Conservation (phyloP, 768 basidiomycete genomes). For the Pholiota microspora region DNA sequence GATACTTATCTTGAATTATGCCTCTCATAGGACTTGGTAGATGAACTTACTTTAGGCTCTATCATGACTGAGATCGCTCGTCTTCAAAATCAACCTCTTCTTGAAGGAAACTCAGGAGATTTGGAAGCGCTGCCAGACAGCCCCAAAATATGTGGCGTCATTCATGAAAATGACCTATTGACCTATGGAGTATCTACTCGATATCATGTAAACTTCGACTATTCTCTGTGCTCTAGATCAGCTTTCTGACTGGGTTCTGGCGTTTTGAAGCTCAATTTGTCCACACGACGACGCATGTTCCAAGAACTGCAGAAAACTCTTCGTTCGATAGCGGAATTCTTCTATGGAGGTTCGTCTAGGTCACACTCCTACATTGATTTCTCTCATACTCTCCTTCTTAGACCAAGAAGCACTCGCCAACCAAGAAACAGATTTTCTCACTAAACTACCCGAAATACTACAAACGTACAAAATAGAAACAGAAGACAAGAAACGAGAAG, state of each 20-base stretch:
- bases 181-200: constrained; percentile 14
- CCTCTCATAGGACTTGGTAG: constrained; percentile 7
- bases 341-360: constrained; percentile 18
- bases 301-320: constrained; percentile 22
- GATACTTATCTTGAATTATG: no score
- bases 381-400: neutral
- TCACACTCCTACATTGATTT: neutral
- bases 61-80: constrained; percentile 2
- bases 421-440: neutral
- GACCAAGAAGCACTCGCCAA: neutral
- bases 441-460: constrained; percentile 12
- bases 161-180: constrained; percentile 7
- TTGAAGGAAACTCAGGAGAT: no score
- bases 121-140: neutral
- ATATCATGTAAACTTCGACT: constrained; percentile 16
- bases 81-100: no score
- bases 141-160: neutral
- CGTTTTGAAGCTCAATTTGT: constrained; percentile 9
- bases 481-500: constrained; percentile 5
- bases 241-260: neutral
- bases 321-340: constrained; percentile 18
- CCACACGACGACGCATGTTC: constrained; percentile 13
- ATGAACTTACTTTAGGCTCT: constrained; percentile 12
- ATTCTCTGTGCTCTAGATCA: neutral
- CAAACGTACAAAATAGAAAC: constrained; percentile 6